phyloP scores from a whole-genome alignment of 306 rosid species.

The Cicer cuneatum region DNA sequence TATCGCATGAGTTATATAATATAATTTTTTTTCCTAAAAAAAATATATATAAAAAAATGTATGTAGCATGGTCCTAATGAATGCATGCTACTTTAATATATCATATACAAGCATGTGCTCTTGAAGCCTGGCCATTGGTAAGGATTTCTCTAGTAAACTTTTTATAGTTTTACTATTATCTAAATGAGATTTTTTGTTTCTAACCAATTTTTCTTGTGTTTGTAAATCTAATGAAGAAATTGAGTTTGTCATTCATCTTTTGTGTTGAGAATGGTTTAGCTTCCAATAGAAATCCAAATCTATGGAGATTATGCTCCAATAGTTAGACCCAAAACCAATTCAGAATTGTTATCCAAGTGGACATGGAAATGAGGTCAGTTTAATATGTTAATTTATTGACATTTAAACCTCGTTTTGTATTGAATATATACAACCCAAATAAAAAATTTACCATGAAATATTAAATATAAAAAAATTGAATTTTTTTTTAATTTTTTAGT shows the following conservation, averaged over 20 bases:
- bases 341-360: background rate
- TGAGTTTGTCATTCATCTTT: background rate
- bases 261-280: slow-evolving; percentile 5
- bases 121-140: slow-evolving; percentile 1
- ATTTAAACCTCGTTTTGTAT: no score
- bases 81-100: slow-evolving; percentile 2
- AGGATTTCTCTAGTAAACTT: background rate
- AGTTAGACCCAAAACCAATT: background rate
- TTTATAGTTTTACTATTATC: background rate
- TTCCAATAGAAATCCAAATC: background rate
- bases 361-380: slow-evolving; percentile 1
- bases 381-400: no score
- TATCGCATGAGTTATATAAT: no score
- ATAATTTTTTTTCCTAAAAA: no score
- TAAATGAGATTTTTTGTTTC: background rate
- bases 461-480: no score
- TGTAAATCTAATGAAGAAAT: background rate
- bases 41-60: no score
- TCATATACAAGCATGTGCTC: slow-evolving; percentile 15
- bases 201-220: background rate
- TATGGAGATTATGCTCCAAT: background rate
- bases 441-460: no score
- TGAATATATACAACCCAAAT: no score
- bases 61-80: slow-evolving; percentile 25
- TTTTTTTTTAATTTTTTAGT: no score